Evolutionary conservation across 2,329 filamentous ascomycete species (phyloP).

Genomic region (Pseudodiploospora longispora): DNA sequence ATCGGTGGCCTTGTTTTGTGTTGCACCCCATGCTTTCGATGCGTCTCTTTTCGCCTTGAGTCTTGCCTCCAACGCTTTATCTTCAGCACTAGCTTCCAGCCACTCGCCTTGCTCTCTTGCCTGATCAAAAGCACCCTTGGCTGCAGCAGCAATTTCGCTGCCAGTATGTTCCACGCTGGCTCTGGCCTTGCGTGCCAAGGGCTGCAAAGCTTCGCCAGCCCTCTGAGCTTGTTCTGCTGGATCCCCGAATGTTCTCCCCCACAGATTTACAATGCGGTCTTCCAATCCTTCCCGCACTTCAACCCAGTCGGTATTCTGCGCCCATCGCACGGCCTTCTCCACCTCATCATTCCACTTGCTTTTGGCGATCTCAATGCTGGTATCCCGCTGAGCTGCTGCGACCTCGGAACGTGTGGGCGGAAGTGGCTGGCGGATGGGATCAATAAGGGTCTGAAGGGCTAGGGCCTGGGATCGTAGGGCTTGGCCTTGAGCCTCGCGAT

Average conservation of each 20-base stretch:
- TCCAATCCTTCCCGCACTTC: conserved; percentile 53
- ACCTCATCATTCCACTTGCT: conserved; percentile 73
- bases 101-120: conserved; percentile 20
- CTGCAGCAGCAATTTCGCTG: conserved; percentile 23
- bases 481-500: conserved; percentile 51
- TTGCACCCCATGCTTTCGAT: conserved; percentile 12
- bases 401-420: conserved; percentile 44
- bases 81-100: conserved; percentile 18
- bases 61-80: conserved; percentile 19
- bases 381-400: conserved; percentile 42
- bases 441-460: conserved; percentile 44
- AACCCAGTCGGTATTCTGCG: conserved; percentile 59
- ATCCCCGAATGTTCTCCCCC: conserved; percentile 30
- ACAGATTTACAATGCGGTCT: conserved; percentile 36
- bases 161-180: conserved; percentile 14
- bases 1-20: conserved; percentile 22
- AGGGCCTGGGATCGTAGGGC: conserved; percentile 49
- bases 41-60: conserved; percentile 17
- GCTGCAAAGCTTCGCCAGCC: conserved; percentile 21
- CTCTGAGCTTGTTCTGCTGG: conserved; percentile 19
- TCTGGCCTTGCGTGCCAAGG: conserved; percentile 25
- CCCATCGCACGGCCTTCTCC: conserved; percentile 55
- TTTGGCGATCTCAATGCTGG: conserved; percentile 60
- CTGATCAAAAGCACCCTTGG: conserved; percentile 26
- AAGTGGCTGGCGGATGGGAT: conserved; percentile 37